Base-by-base conservation (phyloP, 345 rosid species). In the Gossypium raimondii region DNA sequence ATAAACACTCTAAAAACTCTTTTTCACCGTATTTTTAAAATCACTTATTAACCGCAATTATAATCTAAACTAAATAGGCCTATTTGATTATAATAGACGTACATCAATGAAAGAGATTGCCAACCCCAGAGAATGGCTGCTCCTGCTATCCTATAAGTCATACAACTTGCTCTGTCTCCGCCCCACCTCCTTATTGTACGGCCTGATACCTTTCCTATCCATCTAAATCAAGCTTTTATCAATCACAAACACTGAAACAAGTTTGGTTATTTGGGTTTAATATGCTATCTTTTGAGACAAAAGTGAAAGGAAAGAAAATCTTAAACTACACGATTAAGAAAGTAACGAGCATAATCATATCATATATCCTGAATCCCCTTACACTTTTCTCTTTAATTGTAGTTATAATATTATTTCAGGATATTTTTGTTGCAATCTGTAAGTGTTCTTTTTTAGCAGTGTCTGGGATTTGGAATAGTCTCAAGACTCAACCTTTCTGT, bases 311-410 rank as follows among this genome's bases (percentile, higher is more conserved):
- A 20, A 27, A 29, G 29, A 1, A 20, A 9, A 66, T 4, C 73
- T 70, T 69, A 68, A 29, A 27, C 69, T 16, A 47, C 18, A 64
- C 41, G 56, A 53, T 50, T 7, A 47, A 68, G 52, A 67, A 63
- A 76, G 59, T 18, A 78, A 45, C 12, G 63, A 45, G 43, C 76
- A 77, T 77, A 55, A 81, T 81, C 67, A 70, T 81, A 81, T 81
- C 67, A 77, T 77, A 57, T 69, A 73, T n/a, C 63, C 65, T 9
- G 56, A 71, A 24, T 20, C 38, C 69, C 34, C 41, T 66, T 12
- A 2, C 41, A 56, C 75, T 18, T 76, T 80, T 72, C 71, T 61
- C 75, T 80, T 80, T 73, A 44, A 9, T 50, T 68, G 43, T 14
- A 24, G 43, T 14, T 67, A 44, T 2, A 45, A 73, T 53, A 59